Base-by-base conservation (phyloP, 805 yeast species). In the Hanseniaspora meyeri region DNA sequence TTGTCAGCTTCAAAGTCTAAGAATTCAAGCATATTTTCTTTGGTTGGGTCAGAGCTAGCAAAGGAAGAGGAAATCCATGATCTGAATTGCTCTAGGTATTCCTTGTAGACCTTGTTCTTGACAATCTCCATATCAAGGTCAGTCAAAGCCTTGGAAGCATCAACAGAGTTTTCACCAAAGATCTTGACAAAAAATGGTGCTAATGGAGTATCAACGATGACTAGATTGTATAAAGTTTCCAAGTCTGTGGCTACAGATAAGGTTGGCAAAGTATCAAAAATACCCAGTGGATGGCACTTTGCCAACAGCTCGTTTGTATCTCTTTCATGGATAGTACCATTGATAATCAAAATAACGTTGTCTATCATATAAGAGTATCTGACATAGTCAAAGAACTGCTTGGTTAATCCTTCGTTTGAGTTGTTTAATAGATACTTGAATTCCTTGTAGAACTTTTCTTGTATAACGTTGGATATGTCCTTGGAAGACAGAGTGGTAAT, bases 281-380 rank as follows among this genome's bases (percentile, higher is more conserved):
- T 90, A 47, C 99, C 99, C 63, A 93, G 76, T 0, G 98, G 98
- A 68, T 93, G 95, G 68, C 96, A 89, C 67, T 96, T 82, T 58
- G 82, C 81, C 65, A 93, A 77, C 53, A 95, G 84, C 66, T 93
- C 98, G 43, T 81, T 72, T 65, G 87, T 82, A 70, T 95, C 96
- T 65, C 97, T 79, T 66, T 90, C 95, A 68, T 93, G 98, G 59
- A 93, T 79, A 0, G 98, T 89, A 24, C 99, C 99, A 1, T 97
- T 90, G 66, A 93, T 91, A 85, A 93, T 85, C 65, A 93, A 76
- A 27, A 93, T 87, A 42, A 93, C 96, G 69, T 93, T 93, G 72
- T 93, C 98, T 66, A 93, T 95, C 99, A 93, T 93, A 72, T 95
- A 93, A 11, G 97, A 95, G 67, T 90, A 93, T 48, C 95, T 84